These are phyloP conservation scores for Phanerochaete carnosa DNA, from an alignment of 768 basidiomycete genomes.

Conservation along the genomic window DNA sequence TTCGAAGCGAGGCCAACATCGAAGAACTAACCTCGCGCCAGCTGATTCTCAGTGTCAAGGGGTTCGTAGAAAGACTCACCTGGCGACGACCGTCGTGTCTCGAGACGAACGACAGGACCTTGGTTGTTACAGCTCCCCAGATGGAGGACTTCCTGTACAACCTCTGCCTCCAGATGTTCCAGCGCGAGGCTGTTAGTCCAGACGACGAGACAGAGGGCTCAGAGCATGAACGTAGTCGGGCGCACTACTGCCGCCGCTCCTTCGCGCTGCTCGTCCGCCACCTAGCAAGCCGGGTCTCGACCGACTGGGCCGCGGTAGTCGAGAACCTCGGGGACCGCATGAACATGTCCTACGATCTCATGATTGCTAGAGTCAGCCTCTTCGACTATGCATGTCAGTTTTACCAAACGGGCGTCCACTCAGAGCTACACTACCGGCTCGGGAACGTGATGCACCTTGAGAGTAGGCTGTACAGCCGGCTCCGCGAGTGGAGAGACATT, in stretches of 20 bases:
- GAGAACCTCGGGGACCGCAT: slow-evolving; percentile 27
- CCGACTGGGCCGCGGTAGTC: slow-evolving; percentile 44
- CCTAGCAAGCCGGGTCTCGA: slow-evolving; percentile 30
- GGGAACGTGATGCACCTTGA: neutral
- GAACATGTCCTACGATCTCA: slow-evolving; percentile 18
- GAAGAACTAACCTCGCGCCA: slow-evolving; percentile 32
- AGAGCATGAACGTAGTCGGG: neutral
- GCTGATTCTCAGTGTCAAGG: slow-evolving; percentile 3
- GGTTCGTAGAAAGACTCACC: slow-evolving; percentile 32
- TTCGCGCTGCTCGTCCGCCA: slow-evolving; percentile 44
- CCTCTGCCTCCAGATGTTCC: neutral
- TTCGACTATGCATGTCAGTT: slow-evolving; percentile 49
- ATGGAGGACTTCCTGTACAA: neutral
- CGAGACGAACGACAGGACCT: neutral
- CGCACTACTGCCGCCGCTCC: slow-evolving; percentile 45
- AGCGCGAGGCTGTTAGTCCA: neutral
- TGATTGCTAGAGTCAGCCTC: slow-evolving; percentile 30
- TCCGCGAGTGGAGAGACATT: slow-evolving; percentile 22
- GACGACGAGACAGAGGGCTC: neutral
- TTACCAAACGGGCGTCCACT: slow-evolving; percentile 37
- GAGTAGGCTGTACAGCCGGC: slow-evolving; percentile 1
- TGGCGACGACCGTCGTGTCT: slow-evolving; percentile 33
- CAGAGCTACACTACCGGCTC: slow-evolving; percentile 19
- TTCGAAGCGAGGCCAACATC: slow-evolving; percentile 36
- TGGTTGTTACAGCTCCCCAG: neutral